A percentile compares a stretch with the other conserved stretches of the same genome.
Conservation (phyloP, 2,329 filamentous ascomycete genomes). For the Trichoderma sp. region DNA sequence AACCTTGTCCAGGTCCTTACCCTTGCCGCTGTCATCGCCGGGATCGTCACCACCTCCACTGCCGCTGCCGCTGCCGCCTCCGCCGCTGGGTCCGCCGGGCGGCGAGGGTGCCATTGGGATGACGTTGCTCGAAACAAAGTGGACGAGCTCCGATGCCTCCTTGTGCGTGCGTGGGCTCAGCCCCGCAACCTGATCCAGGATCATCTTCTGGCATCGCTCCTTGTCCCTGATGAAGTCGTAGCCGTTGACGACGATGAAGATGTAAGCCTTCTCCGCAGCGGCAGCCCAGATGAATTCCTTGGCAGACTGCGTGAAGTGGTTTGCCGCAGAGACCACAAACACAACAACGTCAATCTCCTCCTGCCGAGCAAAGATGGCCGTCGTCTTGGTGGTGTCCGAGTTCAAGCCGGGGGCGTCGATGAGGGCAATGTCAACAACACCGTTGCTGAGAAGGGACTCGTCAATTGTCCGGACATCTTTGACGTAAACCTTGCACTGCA, state of each 20-base stretch:
- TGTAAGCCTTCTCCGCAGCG: constrained; percentile 94
- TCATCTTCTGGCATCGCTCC: constrained; percentile 86
- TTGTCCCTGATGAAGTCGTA: constrained; percentile 95
- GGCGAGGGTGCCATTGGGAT: constrained; percentile 71
- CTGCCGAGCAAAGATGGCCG: constrained; percentile 92
- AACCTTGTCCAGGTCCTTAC: constrained; percentile 84
- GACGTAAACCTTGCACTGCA: constrained; percentile 96
- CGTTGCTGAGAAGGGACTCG: constrained; percentile 93
- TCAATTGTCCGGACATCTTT: constrained; percentile 87
- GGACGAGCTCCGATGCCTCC: constrained; percentile 87
- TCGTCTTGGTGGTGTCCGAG: constrained; percentile 94
- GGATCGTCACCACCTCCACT: constrained; percentile 60
- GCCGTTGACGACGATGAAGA: constrained; percentile 98
- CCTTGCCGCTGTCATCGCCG: constrained; percentile 71
- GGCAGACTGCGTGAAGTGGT: constrained; percentile 97
- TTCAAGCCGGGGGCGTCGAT: constrained; percentile 97
- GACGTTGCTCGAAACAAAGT: constrained; percentile 97
- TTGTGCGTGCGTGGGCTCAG: constrained; percentile 94
- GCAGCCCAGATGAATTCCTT: constrained; percentile 97
- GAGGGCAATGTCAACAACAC: constrained; percentile 94
- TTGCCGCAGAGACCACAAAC: constrained; percentile 95
- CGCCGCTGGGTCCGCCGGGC: constrained; percentile 57
- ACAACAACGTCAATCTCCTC: constrained; percentile 99
- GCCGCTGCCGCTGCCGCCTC: constrained; percentile 53
- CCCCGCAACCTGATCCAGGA: constrained; percentile 82